A percentile compares a stretch with the other conserved stretches of the same genome.
Evolutionary conservation across 805 yeast genomes (phyloP).

Genomic region (Zygosaccharomyces pseudorouxii): DNA sequence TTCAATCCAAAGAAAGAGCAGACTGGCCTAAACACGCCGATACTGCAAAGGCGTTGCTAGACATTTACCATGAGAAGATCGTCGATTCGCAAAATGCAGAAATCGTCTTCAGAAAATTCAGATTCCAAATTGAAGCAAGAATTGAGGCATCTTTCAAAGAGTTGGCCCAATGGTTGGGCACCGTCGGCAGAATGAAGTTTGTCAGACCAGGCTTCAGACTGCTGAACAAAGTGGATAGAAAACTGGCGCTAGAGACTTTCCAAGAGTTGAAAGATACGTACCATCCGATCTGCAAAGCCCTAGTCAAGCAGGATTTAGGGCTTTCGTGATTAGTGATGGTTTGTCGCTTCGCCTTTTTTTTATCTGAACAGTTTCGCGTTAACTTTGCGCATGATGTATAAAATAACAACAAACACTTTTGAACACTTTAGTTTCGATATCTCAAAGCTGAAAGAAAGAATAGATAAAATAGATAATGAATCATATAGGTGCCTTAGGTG

Average conservation of each 20-base stretch:
- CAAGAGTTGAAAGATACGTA: constrained; percentile 52
- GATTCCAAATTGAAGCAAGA: constrained; percentile 56
- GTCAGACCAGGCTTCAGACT: constrained; percentile 80
- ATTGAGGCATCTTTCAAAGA: constrained; percentile 43
- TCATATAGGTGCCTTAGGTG: constrained; percentile 16
- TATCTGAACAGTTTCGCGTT: constrained; percentile 6
- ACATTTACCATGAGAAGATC: constrained; percentile 40
- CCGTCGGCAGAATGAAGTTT: constrained; percentile 92
- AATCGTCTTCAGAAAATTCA: constrained; percentile 71
- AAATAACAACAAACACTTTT: constrained; percentile 3
- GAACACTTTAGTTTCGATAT: background rate
- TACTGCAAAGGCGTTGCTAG: constrained; percentile 38
- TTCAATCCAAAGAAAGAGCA: constrained; percentile 37
- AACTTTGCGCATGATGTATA: constrained; percentile 5
- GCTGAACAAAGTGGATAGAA: constrained; percentile 58
- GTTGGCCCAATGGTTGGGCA: constrained; percentile 80
- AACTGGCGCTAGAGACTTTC: constrained; percentile 64
- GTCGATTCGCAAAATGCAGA: constrained; percentile 67
- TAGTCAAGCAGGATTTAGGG: constrained; percentile 81
- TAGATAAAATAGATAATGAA: constrained; percentile 9
- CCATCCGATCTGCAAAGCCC: constrained; percentile 78
- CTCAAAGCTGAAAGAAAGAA: background rate
- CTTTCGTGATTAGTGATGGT: constrained; percentile 18
- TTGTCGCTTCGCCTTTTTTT: background rate
- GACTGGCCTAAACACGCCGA: constrained; percentile 35